These are phyloP conservation scores for Didymella exigua DNA, from an alignment of 2,329 filamentous ascomycete species.

Conservation along the genomic window DNA sequence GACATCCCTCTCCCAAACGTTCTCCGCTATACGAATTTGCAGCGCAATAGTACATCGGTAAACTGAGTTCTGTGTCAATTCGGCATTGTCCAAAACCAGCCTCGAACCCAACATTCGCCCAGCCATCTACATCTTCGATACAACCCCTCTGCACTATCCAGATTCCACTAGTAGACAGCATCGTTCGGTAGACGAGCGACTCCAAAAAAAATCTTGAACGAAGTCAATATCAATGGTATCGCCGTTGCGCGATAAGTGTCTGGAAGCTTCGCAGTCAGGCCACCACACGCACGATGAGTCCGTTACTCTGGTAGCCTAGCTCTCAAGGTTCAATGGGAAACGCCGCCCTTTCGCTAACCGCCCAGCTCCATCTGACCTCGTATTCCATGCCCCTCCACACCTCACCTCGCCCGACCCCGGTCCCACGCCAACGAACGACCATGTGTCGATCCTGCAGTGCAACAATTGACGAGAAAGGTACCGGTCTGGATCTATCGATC, in stretches of 20 bases:
- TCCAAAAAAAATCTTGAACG: not conserved
- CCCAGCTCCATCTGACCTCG: conserved; percentile 6
- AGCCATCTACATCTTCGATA: not conserved
- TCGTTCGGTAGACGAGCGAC: not conserved
- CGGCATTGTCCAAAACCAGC: too few species aligned
- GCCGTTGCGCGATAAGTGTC: not conserved
- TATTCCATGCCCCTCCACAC: conserved; percentile 10
- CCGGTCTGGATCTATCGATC: not conserved
- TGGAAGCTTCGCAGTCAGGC: not conserved
- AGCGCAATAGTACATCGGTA: not conserved
- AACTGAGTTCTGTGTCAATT: not conserved
- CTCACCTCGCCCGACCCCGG: conserved; percentile 2
- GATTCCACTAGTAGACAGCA: not conserved
- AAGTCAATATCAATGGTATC: not conserved
- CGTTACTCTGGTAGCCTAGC: not conserved
- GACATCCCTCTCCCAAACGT: not conserved
- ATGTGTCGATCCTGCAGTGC: conserved; percentile 11
- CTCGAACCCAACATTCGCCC: not conserved
- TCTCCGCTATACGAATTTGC: not conserved
- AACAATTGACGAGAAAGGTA: conserved; percentile 2
- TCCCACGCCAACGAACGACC: not conserved
- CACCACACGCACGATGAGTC: not conserved
- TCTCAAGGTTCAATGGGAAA: not conserved
- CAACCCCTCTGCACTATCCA: not conserved
- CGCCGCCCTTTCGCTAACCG: not conserved